phyloP scores from a whole-genome alignment of 305 asterid species.

The Fraxinus floribunda region DNA sequence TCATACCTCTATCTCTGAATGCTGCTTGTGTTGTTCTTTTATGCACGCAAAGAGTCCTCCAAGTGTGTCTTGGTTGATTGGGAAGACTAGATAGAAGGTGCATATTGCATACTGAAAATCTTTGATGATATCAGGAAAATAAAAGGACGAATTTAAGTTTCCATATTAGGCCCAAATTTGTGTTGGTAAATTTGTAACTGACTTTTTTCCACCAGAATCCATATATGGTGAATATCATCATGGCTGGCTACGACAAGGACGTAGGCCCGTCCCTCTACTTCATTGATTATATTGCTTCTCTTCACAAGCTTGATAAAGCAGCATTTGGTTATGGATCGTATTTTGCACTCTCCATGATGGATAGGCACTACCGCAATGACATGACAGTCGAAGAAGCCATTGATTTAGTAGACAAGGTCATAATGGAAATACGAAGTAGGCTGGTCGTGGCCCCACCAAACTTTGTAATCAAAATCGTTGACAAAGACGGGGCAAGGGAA shows the following conservation, averaged over 20 bases:
- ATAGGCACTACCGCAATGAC: conserved; percentile 76
- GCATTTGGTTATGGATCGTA: conserved; percentile 95
- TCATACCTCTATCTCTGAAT: neutral
- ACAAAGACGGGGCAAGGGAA: conserved; percentile 79
- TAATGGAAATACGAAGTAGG: conserved; percentile 77
- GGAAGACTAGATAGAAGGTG: neutral
- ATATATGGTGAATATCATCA: conserved; percentile 73
- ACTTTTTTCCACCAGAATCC: conserved; percentile 58
- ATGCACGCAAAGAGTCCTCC: neutral
- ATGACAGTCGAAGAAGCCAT: conserved; percentile 86
- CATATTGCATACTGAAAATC: neutral
- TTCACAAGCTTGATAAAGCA: conserved; percentile 83
- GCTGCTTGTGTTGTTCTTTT: neutral
- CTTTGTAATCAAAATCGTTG: conserved; percentile 85
- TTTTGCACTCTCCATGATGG: conserved; percentile 91
- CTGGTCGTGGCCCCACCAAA: conserved; percentile 90
- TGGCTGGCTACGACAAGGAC: conserved; percentile 90
- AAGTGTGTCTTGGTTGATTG: neutral
- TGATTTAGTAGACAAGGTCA: conserved; percentile 73
- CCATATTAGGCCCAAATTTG: neutral
- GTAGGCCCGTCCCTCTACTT: conserved; percentile 78
- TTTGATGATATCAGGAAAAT: neutral
- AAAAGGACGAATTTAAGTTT: neutral
- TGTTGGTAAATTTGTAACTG: neutral
- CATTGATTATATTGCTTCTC: conserved; percentile 80